Evolutionary conservation across 2,329 filamentous ascomycete species (phyloP), one percentile per base, ranked within the genome.

Genomic region (Phoma sp.): DNA sequence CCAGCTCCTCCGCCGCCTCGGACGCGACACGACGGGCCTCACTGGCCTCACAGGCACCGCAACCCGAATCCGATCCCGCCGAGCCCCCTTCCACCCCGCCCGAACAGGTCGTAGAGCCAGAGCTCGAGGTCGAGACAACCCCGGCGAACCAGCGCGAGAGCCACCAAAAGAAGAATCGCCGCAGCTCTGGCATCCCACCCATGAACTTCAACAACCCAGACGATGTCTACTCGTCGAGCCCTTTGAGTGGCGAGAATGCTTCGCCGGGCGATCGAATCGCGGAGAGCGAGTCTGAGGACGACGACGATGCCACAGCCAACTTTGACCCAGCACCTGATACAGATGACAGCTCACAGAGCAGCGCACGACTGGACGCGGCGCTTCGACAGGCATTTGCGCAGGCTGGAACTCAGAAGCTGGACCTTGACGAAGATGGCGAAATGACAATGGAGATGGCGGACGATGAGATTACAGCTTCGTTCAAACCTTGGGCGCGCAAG

Each of bases 1-100:
- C 92, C 1, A 90, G 86, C 10, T 88, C 87, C 6, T 83, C 87
- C 14, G 80, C 84, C 7, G 89, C 90, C 0, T 89, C 87, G 1
- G 90, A 93, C 60, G 87, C 87, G 10, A 91, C 90, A 11, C 81
- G 91, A 63, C 84, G 90, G 58, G 86, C 87, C 46, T 95, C 92
- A 3, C 85, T 84, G 12, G 72, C 83, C 25, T 79, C 81, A 18
- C 74, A 70, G 55, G 69, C 71, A 53, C 69, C 74, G 48, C 55
- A 67, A 7, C 64, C 74, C 21, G 71, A 72, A 23, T 80, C 78
- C 3, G 81, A 83, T 56, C 72, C 78, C n/a, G 78, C 79, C 28
- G 84, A 87, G 45, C 80, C 83, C 1, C 83, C 84, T 3, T 87
- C 87, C 1, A 87, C 87, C 0, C 83, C 84, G 7, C 83, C 85